A percentile compares a stretch with the other conserved stretches of the same genome.
Evolutionary conservation across 2,329 filamentous ascomycete genomes (phyloP).

Genomic region (Phoma sp.): DNA sequence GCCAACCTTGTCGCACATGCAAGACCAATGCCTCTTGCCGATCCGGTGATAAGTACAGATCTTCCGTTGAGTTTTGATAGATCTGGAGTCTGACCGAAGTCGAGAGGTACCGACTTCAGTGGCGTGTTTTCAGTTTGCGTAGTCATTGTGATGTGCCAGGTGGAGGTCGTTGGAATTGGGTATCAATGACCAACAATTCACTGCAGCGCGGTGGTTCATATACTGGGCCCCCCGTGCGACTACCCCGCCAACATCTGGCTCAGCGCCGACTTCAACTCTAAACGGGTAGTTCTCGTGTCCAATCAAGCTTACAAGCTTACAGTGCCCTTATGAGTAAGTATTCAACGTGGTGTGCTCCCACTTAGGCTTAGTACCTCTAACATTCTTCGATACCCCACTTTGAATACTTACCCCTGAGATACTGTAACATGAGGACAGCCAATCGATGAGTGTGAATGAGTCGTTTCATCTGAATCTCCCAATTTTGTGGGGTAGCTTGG

Average conservation of each 20-base stretch:
- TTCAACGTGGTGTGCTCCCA: too few species aligned
- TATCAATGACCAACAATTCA: neutral
- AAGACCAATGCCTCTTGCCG: constrained; percentile 37
- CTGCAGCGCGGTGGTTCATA: neutral
- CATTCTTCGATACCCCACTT: too few species aligned
- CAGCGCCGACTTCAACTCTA: too few species aligned
- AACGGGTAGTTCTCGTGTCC: too few species aligned
- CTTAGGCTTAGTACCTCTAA: too few species aligned
- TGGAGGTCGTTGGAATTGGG: too few species aligned
- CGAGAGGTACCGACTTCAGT: constrained; percentile 13
- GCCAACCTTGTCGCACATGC: constrained; percentile 29
- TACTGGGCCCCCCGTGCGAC: neutral
- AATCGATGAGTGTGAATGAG: neutral
- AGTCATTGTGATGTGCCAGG: neutral
- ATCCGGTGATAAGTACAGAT: constrained; percentile 37
- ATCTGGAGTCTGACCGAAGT: constrained; percentile 22
- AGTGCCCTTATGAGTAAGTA: too few species aligned
- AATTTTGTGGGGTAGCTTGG: constrained; percentile 1
- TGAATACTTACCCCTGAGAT: too few species aligned
- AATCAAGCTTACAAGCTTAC: neutral
- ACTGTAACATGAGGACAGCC: neutral
- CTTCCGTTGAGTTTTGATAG: constrained; percentile 24
- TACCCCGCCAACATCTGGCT: too few species aligned
- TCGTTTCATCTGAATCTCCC: constrained; percentile 7
- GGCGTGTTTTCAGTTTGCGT: neutral